Evolutionary conservation across 225 moss, liverwort and hornwort species (phyloP), one percentile per base, ranked within the genome.

Genomic region (Asterella californica): DNA sequence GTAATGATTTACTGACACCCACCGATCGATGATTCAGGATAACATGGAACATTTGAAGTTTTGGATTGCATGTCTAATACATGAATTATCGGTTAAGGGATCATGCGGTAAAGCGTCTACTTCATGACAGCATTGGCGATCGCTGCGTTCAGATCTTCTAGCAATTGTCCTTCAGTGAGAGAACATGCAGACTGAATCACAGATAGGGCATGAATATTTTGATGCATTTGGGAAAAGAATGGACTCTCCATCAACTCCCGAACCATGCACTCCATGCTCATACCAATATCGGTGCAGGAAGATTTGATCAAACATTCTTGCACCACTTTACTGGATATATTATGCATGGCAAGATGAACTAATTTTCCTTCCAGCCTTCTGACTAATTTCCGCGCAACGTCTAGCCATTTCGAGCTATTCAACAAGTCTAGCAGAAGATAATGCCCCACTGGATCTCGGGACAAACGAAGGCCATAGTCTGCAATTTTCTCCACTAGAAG

Each of bases 311-410:
- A 37, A 45, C 69, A 70, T 45, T 37, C 38, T 22, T 45, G 38
- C 69, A 70, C 69, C 19, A 70, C 69, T 70, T 42, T 70, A 70
- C 69, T 70, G 42, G 69, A 70, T 15, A 70, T 21, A 22, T 38
- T 42, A 33, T 70, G 69, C 69, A 42, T 34, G 21, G 69, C 37
- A 45, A 38, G 69, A 45, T 70, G 9, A 37, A 37, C 17, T 5
- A 70, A 70, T 6, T 45, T 42, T 19, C 69, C 38, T 25, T 45
- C 2, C 42, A 70, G 69, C 69, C 38, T 70, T 45, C 24, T 24
- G 5, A 70, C 69, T 70, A 70, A 21, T 38, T 21, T 45, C 22
- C 42, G 15, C 21, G 69, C 42, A 38, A 33, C 69, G 2, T 45
- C 69, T 7, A 42, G 2, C 69, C 69, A 70, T 25, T 25, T 70